Base-by-base conservation (phyloP, 192 early-diverging fungal species). In the Coemansia guatemalensis region DNA sequence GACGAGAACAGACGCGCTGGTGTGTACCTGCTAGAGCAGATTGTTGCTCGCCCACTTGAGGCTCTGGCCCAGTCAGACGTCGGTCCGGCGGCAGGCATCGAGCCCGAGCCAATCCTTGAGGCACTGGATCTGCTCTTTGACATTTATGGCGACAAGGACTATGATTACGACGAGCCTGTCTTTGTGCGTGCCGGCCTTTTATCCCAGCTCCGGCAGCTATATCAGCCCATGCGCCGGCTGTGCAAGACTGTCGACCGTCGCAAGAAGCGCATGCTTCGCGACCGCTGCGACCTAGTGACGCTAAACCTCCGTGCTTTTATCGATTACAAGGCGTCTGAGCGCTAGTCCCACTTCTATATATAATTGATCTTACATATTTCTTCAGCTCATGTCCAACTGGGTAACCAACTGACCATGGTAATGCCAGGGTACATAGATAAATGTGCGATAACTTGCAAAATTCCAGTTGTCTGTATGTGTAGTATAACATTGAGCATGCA, bases 61-160 rank as follows among this genome's bases (percentile, higher is more conserved):
- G 65, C 48, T 0, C 7, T 22, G 35, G 39, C 56, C 21, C 54
- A 39, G 26, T 53, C 71, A 23, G 8, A 14, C 26, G 48, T 11
- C 48, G 22, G 49, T 23, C 21, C n/a, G 20, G 18, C 54, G 17
- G 22, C 51, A 3, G 51, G 49, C 47, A 33, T 21, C 5, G 55
- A 35, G 5, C 52, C 65, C 21, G 82, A 84, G 64, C 69, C 71
- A 1, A 58, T 87, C 14, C 70, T 86, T 1, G 95, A 96, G 69
- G 89, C 88, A 0, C 66, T 98, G 65, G 92, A 96, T 61, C 85
- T 88, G 22, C 70, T 98, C 35, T 96, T 83, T 62, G 95, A 98
- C 64, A 86, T 96, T 23, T 98, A 96, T 70, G 85, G 85, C 33
- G 95, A 98, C 60, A 80, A 68, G 25, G 85, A 58, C 11, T 96